These are phyloP conservation scores for Glycine tomentella DNA, from an alignment of 306 rosid species.

Conservation along the genomic window DNA sequence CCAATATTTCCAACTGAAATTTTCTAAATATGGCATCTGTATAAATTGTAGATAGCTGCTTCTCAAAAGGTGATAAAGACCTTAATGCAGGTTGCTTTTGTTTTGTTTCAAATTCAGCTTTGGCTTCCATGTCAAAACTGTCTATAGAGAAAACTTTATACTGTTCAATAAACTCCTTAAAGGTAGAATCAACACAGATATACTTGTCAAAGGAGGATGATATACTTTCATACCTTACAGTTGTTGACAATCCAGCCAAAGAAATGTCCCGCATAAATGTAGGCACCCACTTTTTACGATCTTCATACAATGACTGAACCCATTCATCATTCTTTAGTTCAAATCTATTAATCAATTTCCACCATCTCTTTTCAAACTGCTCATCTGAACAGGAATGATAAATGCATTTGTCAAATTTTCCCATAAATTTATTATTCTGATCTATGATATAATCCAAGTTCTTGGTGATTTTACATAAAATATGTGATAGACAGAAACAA, in stretches of 20 bases:
- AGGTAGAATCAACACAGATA: conserved; percentile 51
- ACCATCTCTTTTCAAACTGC: conserved; percentile 72
- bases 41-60: conserved; percentile 59
- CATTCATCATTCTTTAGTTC: conserved; percentile 59
- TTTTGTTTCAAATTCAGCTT: conserved; percentile 55
- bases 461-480: conserved; percentile 54
- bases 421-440: conserved; percentile 53
- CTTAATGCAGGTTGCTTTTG: conserved; percentile 51
- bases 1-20: conserved; percentile 64
- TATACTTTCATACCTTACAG: conserved; percentile 61
- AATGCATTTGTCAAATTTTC: conserved; percentile 55
- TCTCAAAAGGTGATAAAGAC: conserved; percentile 64
- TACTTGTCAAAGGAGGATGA: conserved; percentile 64
- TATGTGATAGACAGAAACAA: conserved; percentile 68
- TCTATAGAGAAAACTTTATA: conserved; percentile 52
- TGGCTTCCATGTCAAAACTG: conserved; percentile 59
- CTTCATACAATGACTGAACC: conserved; percentile 64
- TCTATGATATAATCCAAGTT: conserved; percentile 51
- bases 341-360: conserved; percentile 60
- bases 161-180: conserved; percentile 64
- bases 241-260: conserved; percentile 72
- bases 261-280: conserved; percentile 53
- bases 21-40: conserved; percentile 63
- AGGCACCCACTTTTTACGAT: conserved; percentile 71
- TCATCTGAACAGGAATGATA: conserved; percentile 57